A percentile compares a stretch with the other conserved stretches of the same genome.
phyloP scores from a whole-genome alignment of 306 rosid genomes.

The Vigna hirtella region DNA sequence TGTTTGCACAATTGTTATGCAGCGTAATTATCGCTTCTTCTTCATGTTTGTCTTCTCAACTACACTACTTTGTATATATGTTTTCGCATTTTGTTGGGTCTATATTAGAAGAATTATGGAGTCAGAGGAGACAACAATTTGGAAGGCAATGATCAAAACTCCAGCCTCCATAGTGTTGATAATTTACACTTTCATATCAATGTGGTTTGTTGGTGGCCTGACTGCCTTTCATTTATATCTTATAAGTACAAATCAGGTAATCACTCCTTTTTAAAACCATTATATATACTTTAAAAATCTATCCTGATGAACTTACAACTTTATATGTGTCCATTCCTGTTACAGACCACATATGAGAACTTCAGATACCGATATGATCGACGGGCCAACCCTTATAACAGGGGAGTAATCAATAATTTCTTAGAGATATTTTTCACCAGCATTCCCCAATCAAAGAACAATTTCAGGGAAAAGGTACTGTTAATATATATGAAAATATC shows the following conservation, averaged over 20 bases:
- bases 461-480: conserved; percentile 75
- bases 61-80: conserved; percentile 95
- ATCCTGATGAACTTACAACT: not conserved
- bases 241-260: conserved; percentile 95
- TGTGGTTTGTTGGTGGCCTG: conserved; percentile 99
- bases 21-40: conserved; percentile 99
- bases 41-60: conserved; percentile 99
- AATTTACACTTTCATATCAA: conserved; percentile 84
- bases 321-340: conserved; percentile 40
- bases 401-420: conserved; percentile 76
- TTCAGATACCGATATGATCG: conserved; percentile 92
- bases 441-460: conserved; percentile 75
- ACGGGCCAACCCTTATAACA: conserved; percentile 80
- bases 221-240: conserved; percentile 96
- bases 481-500: not conserved
- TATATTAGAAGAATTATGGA: conserved; percentile 85
- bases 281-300: not conserved
- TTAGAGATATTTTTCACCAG: conserved; percentile 79
- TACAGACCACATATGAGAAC: conserved; percentile 95
- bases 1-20: conserved; percentile 53
- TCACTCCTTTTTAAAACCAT: conserved; percentile 36
- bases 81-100: conserved; percentile 97
- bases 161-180: conserved; percentile 93
- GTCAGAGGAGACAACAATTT: conserved; percentile 73
- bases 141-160: conserved; percentile 95